These are phyloP conservation scores for Paratrypanosoma confusum DNA, from an alignment of 208 protist genomes.

Conservation along the genomic window DNA sequence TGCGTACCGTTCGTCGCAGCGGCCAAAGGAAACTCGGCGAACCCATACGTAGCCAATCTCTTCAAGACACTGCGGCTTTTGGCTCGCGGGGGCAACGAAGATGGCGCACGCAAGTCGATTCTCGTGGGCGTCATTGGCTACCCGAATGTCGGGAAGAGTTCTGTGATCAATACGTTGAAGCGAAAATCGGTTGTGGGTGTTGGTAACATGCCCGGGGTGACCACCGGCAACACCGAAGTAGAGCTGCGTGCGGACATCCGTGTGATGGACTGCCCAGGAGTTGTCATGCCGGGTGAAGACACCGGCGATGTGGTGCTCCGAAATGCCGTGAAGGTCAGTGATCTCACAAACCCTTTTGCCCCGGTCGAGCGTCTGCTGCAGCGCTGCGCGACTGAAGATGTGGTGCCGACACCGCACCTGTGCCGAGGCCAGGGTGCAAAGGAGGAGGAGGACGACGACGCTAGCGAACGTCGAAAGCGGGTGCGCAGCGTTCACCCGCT, in stretches of 20 bases:
- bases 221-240: slow-evolving; percentile 91
- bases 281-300: slow-evolving; percentile 84
- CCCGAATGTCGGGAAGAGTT: slow-evolving; percentile 97
- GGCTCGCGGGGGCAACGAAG: slow-evolving; percentile 38
- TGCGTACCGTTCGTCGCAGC: slow-evolving; percentile 86
- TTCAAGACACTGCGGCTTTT: slow-evolving; percentile 89
- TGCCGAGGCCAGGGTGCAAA: slow-evolving; percentile 14
- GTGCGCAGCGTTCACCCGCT: slow-evolving; percentile 46
- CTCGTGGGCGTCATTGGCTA: slow-evolving; percentile 97
- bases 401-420: not conserved
- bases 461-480: slow-evolving; percentile 10
- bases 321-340: slow-evolving; percentile 92
- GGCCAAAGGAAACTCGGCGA: slow-evolving; percentile 40
- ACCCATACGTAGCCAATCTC: slow-evolving; percentile 67
- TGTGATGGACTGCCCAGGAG: slow-evolving; percentile 95
- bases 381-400: slow-evolving; percentile 45
- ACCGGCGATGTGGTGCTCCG: slow-evolving; percentile 90
- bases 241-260: slow-evolving; percentile 94
- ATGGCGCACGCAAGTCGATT: slow-evolving; percentile 81
- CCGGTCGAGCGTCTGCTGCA: slow-evolving; percentile 87
- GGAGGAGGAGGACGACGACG: slow-evolving; percentile 29
- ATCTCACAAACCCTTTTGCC: slow-evolving; percentile 86
- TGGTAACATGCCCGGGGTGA: slow-evolving; percentile 92
- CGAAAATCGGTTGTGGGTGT: slow-evolving; percentile 83
- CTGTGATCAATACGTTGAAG: slow-evolving; percentile 97